Evolutionary conservation across 129 eudicot genomes (phyloP).

Genomic region (Tagetes erecta): DNA sequence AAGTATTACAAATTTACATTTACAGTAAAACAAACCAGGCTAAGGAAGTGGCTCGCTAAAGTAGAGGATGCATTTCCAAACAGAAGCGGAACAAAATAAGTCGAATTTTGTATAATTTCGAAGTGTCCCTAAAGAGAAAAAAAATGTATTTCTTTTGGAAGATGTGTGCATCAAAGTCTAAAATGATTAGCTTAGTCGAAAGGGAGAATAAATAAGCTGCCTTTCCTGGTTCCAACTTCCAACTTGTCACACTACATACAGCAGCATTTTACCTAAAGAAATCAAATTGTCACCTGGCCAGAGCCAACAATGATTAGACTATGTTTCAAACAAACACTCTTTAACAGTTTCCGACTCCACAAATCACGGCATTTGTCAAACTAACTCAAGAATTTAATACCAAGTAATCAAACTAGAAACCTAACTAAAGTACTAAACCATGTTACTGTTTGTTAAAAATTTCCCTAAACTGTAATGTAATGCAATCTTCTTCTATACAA

Average conservation of each 20-base stretch:
- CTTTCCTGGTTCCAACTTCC: slow-evolving; percentile 6
- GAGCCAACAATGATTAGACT: slow-evolving; percentile 4
- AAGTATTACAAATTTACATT: neutral
- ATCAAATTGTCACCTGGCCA: slow-evolving; percentile 11
- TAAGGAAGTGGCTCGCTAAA: neutral
- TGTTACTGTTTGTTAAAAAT: neutral
- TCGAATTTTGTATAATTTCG: neutral
- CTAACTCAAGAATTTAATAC: neutral
- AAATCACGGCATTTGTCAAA: neutral
- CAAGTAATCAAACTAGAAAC: no score
- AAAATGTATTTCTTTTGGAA: neutral
- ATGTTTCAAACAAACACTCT: slow-evolving; percentile 2
- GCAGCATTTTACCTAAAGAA: slow-evolving; percentile 3
- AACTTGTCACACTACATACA: neutral
- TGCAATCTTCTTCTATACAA: neutral
- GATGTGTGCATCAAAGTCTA: neutral
- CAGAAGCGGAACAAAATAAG: neutral
- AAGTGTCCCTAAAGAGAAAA: neutral
- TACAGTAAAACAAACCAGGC: neutral
- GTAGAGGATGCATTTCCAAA: neutral
- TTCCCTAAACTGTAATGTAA: neutral
- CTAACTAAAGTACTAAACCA: neutral
- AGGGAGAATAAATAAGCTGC: neutral
- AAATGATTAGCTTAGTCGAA: neutral
- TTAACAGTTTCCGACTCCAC: neutral